Percentiles rank a stretch among this genome's conserved stretches.
phyloP scores from a whole-genome alignment of 2,329 filamentous ascomycete species.

The Piedraia hortae region DNA sequence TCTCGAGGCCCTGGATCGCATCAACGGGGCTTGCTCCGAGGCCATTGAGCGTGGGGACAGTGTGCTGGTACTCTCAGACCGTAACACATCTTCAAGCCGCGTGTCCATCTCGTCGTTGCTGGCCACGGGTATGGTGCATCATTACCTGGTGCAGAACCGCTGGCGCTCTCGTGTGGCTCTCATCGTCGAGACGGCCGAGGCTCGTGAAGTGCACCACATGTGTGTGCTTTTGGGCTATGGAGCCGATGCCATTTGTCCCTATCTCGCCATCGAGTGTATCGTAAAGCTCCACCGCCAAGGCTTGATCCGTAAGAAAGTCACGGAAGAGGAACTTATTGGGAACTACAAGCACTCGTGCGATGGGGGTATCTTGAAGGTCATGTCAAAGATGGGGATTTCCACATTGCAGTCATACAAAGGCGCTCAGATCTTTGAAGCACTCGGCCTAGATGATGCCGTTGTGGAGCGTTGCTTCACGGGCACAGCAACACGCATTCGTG shows the following conservation, averaged over 20 bases:
- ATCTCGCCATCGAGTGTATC: slow-evolving; percentile 87
- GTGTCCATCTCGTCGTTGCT: slow-evolving; percentile 66
- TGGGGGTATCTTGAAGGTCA: slow-evolving; percentile 90
- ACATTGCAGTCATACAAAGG: slow-evolving; percentile 92
- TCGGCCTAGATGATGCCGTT: slow-evolving; percentile 74
- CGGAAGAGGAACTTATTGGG: slow-evolving; percentile 54
- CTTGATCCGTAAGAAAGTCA: slow-evolving; percentile 69
- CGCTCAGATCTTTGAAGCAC: slow-evolving; percentile 88
- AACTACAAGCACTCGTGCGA: slow-evolving; percentile 97
- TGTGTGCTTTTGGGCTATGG: slow-evolving; percentile 92
- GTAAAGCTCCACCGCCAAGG: slow-evolving; percentile 87
- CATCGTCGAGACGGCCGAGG: slow-evolving; percentile 76
- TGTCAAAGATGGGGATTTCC: slow-evolving; percentile 99
- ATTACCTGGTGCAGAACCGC: slow-evolving; percentile 84
- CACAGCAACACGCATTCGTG: slow-evolving; percentile 80
- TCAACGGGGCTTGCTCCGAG: slow-evolving; percentile 60
- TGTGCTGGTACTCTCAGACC: slow-evolving; percentile 71
- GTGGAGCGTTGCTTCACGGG: slow-evolving; percentile 88
- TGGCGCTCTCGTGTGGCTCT: slow-evolving; percentile 75
- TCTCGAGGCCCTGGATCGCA: slow-evolving; percentile 59
- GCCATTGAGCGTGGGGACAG: slow-evolving; percentile 63
- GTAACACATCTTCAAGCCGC: slow-evolving; percentile 54
- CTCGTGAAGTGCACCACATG: slow-evolving; percentile 95
- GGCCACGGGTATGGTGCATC: slow-evolving; percentile 80
- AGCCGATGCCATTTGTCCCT: slow-evolving; percentile 81